Conservation (phyloP, 768 basidiomycete genomes). For the Lactarius deliciosus region DNA sequence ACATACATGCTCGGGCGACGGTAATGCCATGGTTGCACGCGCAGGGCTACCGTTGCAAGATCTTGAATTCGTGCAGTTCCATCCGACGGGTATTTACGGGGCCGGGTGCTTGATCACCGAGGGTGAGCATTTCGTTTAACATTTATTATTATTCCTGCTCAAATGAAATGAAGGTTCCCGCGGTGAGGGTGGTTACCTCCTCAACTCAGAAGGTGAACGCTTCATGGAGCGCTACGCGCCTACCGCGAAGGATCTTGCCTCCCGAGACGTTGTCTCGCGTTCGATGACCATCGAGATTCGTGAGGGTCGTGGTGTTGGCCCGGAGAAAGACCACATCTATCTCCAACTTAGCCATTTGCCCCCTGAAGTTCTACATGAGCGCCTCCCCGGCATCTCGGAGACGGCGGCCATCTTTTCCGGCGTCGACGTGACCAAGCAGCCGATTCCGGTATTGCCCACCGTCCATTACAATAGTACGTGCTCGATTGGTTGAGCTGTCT, state of each 20-base stretch:
- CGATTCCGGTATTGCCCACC: constrained; percentile 96
- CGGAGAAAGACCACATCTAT: constrained; percentile 96
- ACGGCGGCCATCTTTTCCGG: constrained; percentile 98
- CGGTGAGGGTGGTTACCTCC: constrained; percentile 97
- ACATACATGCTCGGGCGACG: constrained; percentile 98
- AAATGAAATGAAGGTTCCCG: constrained; percentile 69
- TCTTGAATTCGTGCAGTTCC: constrained; percentile 99
- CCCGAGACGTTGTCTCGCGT: constrained; percentile 98
- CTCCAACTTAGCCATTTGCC: constrained; percentile 97
- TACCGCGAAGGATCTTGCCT: constrained; percentile 98
- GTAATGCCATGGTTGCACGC: constrained; percentile 97
- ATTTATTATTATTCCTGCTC: constrained; percentile 15
- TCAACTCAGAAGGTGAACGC: constrained; percentile 98
- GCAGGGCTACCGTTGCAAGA: constrained; percentile 97
- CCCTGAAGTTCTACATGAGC: constrained; percentile 91
- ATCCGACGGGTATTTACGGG: constrained; percentile 99
- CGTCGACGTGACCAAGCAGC: constrained; percentile 99
- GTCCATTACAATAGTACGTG: constrained; percentile 97
- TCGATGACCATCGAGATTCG: constrained; percentile 99
- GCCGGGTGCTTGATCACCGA: constrained; percentile 99
- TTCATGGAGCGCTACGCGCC: constrained; percentile 99
- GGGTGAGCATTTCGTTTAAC: constrained; percentile 48
- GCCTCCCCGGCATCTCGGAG: constrained; percentile 98
- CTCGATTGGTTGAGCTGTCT: neutral
- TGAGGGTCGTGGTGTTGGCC: constrained; percentile 97